Conservation (phyloP, 2,329 filamentous ascomycete genomes). For the Phoma sp. region DNA sequence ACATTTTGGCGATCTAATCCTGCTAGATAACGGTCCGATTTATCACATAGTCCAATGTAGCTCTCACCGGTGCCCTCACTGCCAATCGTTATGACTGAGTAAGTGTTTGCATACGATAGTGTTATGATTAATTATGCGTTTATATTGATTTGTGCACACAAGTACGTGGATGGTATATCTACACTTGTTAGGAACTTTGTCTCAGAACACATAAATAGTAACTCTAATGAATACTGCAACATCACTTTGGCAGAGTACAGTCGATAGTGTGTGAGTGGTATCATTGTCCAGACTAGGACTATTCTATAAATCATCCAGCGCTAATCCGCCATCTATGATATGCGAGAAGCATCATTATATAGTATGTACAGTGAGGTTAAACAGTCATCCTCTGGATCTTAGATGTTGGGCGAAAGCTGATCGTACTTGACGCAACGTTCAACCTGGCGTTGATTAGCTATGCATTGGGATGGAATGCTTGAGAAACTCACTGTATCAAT, state of each 20-base stretch:
- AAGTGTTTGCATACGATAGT: no score
- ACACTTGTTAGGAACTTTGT: no score
- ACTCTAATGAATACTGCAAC: constrained; percentile 53
- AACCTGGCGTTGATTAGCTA: constrained; percentile 59
- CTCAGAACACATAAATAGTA: constrained; percentile 56
- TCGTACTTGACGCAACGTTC: constrained; percentile 93
- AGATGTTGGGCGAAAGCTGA: constrained; percentile 86
- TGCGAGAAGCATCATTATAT: not conserved
- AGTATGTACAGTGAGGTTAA: not conserved
- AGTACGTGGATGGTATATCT: no score
- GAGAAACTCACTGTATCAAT: constrained; percentile 76
- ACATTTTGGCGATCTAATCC: no score
- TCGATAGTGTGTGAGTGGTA: not conserved
- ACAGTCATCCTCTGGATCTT: not conserved
- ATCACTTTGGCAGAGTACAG: constrained; percentile 57
- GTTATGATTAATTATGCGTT: no score
- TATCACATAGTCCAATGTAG: no score
- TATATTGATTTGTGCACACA: no score
- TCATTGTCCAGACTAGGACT: not conserved
- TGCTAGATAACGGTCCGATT: no score
- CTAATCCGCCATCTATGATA: not conserved
- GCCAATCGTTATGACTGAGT: no score
- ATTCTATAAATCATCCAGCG: not conserved
- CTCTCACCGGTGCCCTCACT: no score
- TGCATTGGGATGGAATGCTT: no score